Evolutionary conservation across 73 alveolate genomes (phyloP), one percentile per base, ranked within the genome.

Genomic region (Breviolum minutum): DNA sequence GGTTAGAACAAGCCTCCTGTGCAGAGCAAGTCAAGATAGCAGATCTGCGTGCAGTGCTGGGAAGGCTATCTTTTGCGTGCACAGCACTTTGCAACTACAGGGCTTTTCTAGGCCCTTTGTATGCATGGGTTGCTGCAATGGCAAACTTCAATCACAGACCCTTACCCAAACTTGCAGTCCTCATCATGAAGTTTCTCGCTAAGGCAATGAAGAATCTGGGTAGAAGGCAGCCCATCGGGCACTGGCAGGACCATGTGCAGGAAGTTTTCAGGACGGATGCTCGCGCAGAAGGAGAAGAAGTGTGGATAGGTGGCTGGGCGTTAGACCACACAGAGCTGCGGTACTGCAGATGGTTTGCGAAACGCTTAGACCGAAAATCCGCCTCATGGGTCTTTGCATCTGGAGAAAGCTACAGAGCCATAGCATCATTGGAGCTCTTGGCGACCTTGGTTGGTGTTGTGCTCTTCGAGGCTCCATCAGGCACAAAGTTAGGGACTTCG

Each of bases 241-340:
- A 13, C 8, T 2, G 24, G 66, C 68, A 13, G 30, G 66, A 27
- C 3, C 40, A 10, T 2, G 81, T 13, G 30, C 22, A 13, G n/a
- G 95, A 86, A 30, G 63, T 63, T 17, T 87, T 64, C 48, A 11
- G 95, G 22, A 87, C 95, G n/a, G 95, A 87, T 13, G 95, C 95
- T 9, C 29, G 84, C 40, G 95, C 85, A 6, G 95, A 87, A 66
- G 84, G 85, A 12, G 83, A 17, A 40, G 84, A 69, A 66, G 32
- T 87, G 6, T 66, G 68, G 85, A 66, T 87, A 7, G 95, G 95
- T 27, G 95, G 95, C 12, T 87, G 83, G 85, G 95, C 94, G 16
- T 61, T 85, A n/a, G 94, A 60, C 10, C 48, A 62, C n/a, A 8
- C 71, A 8, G 87, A 79, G 12, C 22, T 7, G 27, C 0, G 77